Evolutionary conservation across 139 green algal genomes (phyloP), one percentile per base, ranked within the genome.

Genomic region (Nannochloris sp.): DNA sequence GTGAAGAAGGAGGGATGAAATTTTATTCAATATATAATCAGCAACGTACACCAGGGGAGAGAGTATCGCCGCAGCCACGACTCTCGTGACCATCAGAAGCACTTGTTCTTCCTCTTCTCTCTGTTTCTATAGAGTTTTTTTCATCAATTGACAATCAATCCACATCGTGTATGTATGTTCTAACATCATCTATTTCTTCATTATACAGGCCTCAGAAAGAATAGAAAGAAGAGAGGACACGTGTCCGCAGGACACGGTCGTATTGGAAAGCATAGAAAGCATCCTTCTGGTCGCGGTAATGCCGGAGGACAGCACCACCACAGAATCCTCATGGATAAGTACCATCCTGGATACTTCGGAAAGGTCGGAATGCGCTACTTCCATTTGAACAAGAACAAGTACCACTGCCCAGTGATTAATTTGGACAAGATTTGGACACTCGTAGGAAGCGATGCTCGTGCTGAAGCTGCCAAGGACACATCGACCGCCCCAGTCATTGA

Each of bases 311-410:
- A 96, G 88, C 94, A 99, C 71, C 94, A 99, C 81, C 92, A 98
- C 79, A 81, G 94, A 23, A 99, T 98, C 71, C 74, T 96, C 76
- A 88, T 97, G 50, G 94, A 99, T 82, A 98, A 98, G 85, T 78
- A 93, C 81, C 90, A 97, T 68, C 90, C 90, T 64, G 90, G 90
- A 64, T 97, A 91, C 85, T 97, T 96, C 72, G 90, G 90, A 62
- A 97, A 97, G 88, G 92, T 98, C 34, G 94, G 94, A 82, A 98
- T 98, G 94, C 75, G 94, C 37, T 85, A 98, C 78, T 99, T 96
- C 86, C 87, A 98, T 73, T 75, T 92, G 68, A 77, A 74, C 23
- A 94, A 87, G 82, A 97, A 99, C 87, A 78, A 93, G 68, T 96
- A 90, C 85, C 71, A 87, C 86, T 91, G 83, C 77, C 94, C 94